Evolutionary conservation across 73 alveolate species (phyloP), one percentile per base, ranked within the genome.

Genomic region (Tetrahymena elliotti): DNA sequence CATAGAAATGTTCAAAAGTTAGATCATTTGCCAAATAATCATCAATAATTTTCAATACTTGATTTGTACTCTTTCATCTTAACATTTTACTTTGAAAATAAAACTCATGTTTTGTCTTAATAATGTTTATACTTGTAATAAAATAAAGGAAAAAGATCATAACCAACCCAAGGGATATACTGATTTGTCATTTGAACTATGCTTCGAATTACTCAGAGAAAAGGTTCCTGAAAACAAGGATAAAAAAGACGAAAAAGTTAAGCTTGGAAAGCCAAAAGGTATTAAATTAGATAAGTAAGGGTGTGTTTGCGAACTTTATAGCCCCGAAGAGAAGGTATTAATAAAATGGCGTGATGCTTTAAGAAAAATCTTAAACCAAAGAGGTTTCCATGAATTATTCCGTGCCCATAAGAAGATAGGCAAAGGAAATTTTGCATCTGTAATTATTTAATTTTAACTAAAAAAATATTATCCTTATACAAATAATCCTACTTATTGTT

Each of bases 341-440:
- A 94, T 39, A 88, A 40, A 38, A 47, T 94, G 95, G 95, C 68
- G 95, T 84, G 96, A 94, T 52, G 93, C 83, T 24, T 94, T 94
- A 83, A 94, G 93, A 47, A 39, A 94, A 88, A 37, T 41, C 24
- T 83, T 94, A 33, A 94, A 94, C 39, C 33, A 94, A 53, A 84
- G 96, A 88, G 95, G 93, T 27, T 94, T 94, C 83, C 96, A 94
- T 52, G 95, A 94, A 52, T 35, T 88, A 36, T 94, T 94, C 92
- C 93, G 84, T 34, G 96, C 96, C 68, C 95, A 94, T 47, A 24
- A 54, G 38, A 84, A 88, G 83, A 94, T 94, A 22, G 96, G 96
- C 1, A 94, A 94, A 33, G 96, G 96, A 34, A 94, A 94, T 47
- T 94, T 94, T 52, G 96, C 96, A 88, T 94, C 96, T 15, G 96